Conservation (phyloP, 1,284 basidiomycete species). For the Microbotryum saponariae region DNA sequence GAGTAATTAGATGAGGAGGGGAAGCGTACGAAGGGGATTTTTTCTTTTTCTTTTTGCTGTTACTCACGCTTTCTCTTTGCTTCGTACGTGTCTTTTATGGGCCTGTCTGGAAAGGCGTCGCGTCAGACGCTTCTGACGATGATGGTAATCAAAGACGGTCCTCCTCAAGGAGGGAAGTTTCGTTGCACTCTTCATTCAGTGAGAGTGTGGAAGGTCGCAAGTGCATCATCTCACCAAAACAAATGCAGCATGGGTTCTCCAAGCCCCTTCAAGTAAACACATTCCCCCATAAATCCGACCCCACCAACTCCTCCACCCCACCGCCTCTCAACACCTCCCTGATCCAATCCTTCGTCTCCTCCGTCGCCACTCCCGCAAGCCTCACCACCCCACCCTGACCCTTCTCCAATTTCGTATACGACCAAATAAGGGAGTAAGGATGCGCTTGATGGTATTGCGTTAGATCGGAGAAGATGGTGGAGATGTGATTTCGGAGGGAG, state of each 20-base stretch:
- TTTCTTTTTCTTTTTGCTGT: background rate
- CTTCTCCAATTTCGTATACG: slow-evolving; percentile 15
- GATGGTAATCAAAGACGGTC: too few species aligned
- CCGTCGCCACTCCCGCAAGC: slow-evolving; percentile 62
- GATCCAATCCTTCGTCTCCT: slow-evolving; percentile 64
- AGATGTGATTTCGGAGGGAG: slow-evolving; percentile 48
- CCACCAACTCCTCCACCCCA: slow-evolving; percentile 46
- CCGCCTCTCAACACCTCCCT: slow-evolving; percentile 37
- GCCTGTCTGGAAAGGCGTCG: too few species aligned
- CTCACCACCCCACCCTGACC: slow-evolving; percentile 54
- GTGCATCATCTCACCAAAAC: background rate
- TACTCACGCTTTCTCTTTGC: background rate
- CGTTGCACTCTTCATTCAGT: too few species aligned
- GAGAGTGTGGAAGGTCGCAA: background rate
- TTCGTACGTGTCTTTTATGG: too few species aligned
- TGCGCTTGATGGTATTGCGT: slow-evolving; percentile 52
- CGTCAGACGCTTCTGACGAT: too few species aligned
- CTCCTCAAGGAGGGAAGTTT: too few species aligned
- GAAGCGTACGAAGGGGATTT: background rate
- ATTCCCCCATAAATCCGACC: slow-evolving; percentile 56
- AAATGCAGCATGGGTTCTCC: background rate
- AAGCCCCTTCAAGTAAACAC: slow-evolving; percentile 46
- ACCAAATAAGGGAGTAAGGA: slow-evolving; percentile 62
- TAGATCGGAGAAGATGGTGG: slow-evolving; percentile 50
- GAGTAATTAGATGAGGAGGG: background rate